Percentiles rank a stretch among this genome's conserved stretches.
These are phyloP conservation scores for Coix lacrymajobi DNA, from an alignment of 176 grass and related monocot species.

Conservation along the genomic window DNA sequence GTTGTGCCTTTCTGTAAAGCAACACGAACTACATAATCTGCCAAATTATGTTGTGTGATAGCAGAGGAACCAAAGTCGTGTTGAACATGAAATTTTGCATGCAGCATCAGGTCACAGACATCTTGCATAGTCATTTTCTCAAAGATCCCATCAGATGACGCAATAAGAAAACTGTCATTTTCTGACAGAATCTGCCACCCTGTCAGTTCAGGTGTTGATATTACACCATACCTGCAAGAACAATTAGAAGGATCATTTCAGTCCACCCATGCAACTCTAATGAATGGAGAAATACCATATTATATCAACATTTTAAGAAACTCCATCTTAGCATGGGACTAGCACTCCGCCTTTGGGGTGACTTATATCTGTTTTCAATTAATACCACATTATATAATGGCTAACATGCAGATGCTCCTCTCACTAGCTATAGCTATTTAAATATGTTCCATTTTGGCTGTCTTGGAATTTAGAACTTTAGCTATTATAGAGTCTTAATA, in stretches of 20 bases:
- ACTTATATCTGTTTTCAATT: not conserved
- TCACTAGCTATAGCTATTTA: not conserved
- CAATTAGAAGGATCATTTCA: conserved; percentile 23
- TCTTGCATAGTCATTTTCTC: conserved; percentile 92
- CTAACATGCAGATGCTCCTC: not conserved
- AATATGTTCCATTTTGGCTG: not conserved
- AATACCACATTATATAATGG: not conserved
- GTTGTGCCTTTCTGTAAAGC: conserved; percentile 83
- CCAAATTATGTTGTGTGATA: conserved; percentile 54
- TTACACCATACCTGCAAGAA: conserved; percentile 77
- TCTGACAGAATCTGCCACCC: conserved; percentile 66
- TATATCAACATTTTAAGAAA: not conserved
- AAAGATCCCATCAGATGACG: conserved; percentile 79
- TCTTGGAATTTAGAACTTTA: not conserved
- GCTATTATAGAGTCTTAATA: not conserved
- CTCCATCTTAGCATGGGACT: not conserved
- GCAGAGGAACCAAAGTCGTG: conserved; percentile 17
- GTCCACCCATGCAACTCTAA: conserved; percentile 3
- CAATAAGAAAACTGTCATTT: conserved; percentile 88
- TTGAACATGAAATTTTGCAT: conserved; percentile 45
- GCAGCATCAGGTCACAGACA: conserved; percentile 72
- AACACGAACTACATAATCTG: conserved; percentile 56
- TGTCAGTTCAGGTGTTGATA: conserved; percentile 84
- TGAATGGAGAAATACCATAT: conserved; percentile 1
- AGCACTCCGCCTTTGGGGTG: not conserved